A percentile compares a stretch with the other conserved stretches of the same genome.
Conservation (phyloP, 23 red algal genomes). For the Gracilariopsis chorda region DNA sequence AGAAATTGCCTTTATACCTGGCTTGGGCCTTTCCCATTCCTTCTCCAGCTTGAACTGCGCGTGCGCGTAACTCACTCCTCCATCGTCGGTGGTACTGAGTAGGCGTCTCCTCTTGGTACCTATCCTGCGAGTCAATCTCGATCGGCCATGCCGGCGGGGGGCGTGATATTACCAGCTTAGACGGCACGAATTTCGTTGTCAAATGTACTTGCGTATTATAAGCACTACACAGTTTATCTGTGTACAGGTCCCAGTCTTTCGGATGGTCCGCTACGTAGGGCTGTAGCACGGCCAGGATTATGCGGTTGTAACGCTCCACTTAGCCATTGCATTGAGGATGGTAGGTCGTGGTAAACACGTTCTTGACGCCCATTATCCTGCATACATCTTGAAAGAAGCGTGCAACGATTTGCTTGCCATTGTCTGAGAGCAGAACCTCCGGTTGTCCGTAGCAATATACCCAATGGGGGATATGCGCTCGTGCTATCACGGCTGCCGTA, state of each 20-base stretch:
- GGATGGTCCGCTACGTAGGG: not conserved
- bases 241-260: not conserved
- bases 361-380: not conserved
- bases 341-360: not conserved
- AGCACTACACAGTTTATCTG: not conserved
- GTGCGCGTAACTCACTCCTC: too few species aligned
- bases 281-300: not conserved
- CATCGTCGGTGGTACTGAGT: too few species aligned
- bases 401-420: not conserved
- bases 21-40: too few species aligned
- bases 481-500: not conserved
- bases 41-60: too few species aligned
- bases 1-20: not conserved
- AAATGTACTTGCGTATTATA: not conserved
- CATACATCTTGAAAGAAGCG: constrained; percentile 19
- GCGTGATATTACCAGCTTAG: not conserved
- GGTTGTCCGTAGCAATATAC: not conserved
- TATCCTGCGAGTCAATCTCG: too few species aligned
- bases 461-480: not conserved
- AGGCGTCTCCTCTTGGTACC: too few species aligned
- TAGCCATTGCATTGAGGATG: not conserved
- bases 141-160: not conserved
- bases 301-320: constrained; percentile 28
- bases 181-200: not conserved
- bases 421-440: not conserved